A percentile compares a stretch with the other conserved stretches of the same genome.
Evolutionary conservation across 306 rosid genomes (phyloP).

Genomic region (Malus sylvestris): DNA sequence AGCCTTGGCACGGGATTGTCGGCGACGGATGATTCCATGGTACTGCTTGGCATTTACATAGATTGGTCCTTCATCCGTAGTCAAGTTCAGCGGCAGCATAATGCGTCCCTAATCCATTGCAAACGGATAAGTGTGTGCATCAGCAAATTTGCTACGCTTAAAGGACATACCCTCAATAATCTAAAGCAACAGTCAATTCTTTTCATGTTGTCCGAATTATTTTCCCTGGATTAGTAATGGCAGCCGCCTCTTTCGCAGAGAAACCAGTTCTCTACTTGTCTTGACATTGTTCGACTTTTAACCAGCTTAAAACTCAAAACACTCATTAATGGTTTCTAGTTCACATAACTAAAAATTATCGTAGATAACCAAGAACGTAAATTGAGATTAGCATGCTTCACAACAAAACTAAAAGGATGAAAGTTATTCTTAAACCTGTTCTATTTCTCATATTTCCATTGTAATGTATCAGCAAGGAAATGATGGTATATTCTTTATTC

Average conservation of each 20-base stretch:
- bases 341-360: background rate
- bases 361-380: background rate
- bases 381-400: background rate
- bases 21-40: conserved; percentile 84
- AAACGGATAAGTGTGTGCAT: conserved; percentile 15
- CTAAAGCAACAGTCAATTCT: background rate
- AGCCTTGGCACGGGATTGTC: conserved; percentile 90
- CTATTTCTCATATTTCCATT: background rate
- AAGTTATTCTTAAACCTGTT: background rate
- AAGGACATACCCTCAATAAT: conserved; percentile 3
- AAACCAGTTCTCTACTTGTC: background rate
- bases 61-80: conserved; percentile 80
- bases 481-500: background rate
- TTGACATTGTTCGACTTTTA: background rate
- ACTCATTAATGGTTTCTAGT: background rate
- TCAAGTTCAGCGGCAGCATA: conserved; percentile 80
- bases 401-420: background rate
- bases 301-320: background rate
- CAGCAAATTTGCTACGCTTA: conserved; percentile 3
- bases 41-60: conserved; percentile 97
- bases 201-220: background rate
- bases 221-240: background rate
- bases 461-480: background rate
- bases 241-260: background rate
- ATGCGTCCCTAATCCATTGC: conserved; percentile 64